Conservation (phyloP, 192 early-diverging fungal genomes). For the Spizellomyces punctatus region DNA sequence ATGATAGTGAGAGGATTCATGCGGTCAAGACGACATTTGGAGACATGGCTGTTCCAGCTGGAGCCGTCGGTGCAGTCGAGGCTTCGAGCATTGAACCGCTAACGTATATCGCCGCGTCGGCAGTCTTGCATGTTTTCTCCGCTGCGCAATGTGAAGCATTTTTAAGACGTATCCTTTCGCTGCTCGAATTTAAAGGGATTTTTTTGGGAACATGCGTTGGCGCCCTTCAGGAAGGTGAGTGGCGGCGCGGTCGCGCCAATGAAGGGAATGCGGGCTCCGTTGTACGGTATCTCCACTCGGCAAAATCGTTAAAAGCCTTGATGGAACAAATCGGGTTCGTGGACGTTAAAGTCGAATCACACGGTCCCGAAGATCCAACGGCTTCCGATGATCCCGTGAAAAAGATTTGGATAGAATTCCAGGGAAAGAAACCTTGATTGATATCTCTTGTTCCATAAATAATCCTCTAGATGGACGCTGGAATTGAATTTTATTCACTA, state of each 20-base stretch:
- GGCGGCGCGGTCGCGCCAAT: background rate
- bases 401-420: too few species aligned
- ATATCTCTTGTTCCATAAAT: too few species aligned
- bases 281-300: too few species aligned
- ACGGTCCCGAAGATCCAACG: too few species aligned
- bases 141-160: background rate
- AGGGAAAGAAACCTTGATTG: too few species aligned
- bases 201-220: slow-evolving; percentile 16
- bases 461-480: too few species aligned
- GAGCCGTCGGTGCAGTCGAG: background rate
- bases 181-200: background rate
- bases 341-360: too few species aligned
- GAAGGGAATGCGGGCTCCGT: too few species aligned
- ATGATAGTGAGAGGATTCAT: slow-evolving; percentile 6
- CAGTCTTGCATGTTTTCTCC: slow-evolving; percentile 22
- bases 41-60: slow-evolving; percentile 11
- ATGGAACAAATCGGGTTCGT: too few species aligned
- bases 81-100: background rate
- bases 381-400: too few species aligned
- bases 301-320: too few species aligned
- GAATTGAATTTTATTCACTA: too few species aligned
- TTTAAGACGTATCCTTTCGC: background rate
- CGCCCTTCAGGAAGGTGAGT: background rate
- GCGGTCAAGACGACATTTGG: slow-evolving; percentile 16
- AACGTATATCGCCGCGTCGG: background rate